phyloP scores from a whole-genome alignment of 306 rosid genomes.

The Acacia crassicarpa region DNA sequence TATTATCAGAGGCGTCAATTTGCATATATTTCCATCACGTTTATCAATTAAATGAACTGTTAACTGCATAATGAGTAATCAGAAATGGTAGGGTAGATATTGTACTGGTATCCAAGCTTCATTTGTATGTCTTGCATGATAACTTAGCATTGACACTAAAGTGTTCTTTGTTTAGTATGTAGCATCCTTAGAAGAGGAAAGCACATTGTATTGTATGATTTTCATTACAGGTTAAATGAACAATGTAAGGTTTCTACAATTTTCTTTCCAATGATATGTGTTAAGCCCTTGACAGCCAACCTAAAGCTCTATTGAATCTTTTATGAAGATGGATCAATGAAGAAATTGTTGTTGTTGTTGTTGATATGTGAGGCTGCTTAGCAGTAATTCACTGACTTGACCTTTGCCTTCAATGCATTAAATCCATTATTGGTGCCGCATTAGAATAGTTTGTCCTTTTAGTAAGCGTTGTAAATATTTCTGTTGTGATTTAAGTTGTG shows the following conservation, averaged over 20 bases:
- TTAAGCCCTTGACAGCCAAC: no score
- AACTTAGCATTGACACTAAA: neutral
- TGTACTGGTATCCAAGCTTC: neutral
- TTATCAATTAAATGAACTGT: neutral
- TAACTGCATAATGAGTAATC: neutral
- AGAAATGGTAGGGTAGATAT: neutral
- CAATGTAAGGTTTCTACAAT: neutral
- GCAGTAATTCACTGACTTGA: neutral
- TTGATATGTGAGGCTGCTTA: neutral
- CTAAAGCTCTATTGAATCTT: no score
- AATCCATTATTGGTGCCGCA: neutral
- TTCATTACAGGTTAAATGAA: neutral
- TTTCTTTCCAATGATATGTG: neutral
- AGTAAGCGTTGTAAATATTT: neutral
- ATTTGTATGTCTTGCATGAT: neutral
- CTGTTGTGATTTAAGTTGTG: constrained; percentile 12
- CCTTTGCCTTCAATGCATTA: neutral
- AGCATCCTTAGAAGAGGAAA: neutral
- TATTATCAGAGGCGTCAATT: neutral
- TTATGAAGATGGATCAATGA: no score
- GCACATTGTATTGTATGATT: neutral
- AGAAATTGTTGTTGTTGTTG: no score
- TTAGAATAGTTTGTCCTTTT: neutral
- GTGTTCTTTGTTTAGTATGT: neutral
- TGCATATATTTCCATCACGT: neutral